A percentile compares a stretch with the other conserved stretches of the same genome.
These are phyloP conservation scores for Gracilaria gracilis DNA, from an alignment of 23 red algal genomes.

Conservation along the genomic window DNA sequence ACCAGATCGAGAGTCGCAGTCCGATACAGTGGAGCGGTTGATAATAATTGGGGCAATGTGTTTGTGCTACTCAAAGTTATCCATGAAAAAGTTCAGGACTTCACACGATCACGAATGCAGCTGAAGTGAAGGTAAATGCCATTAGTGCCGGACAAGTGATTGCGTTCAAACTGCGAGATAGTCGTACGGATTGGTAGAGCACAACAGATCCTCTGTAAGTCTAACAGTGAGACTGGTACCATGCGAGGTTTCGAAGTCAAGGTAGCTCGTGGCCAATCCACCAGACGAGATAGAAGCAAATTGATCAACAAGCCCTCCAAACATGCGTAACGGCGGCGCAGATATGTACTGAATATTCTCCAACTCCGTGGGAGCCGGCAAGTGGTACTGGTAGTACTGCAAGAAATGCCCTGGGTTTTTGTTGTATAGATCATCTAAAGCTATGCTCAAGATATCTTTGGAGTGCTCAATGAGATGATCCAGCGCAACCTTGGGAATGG, in stretches of 20 bases:
- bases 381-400: conserved; percentile 28
- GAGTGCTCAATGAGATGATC: background rate
- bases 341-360: conserved; percentile 9
- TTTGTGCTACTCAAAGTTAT: too few relatives aligned
- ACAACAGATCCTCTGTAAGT: background rate
- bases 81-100: too few relatives aligned
- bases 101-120: too few relatives aligned
- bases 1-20: too few relatives aligned
- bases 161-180: background rate
- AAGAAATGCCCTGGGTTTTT: background rate
- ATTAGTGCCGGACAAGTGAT: too few relatives aligned
- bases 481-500: background rate
- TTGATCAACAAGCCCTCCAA: background rate
- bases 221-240: background rate
- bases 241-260: background rate
- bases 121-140: too few relatives aligned
- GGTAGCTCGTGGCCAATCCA: background rate
- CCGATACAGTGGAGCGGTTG: too few relatives aligned
- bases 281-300: conserved; percentile 11
- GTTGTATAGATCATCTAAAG: background rate
- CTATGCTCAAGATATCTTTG: background rate
- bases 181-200: background rate
- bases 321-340: background rate
- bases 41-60: too few relatives aligned
- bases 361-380: conserved; percentile 4